A percentile compares a stretch with the other conserved stretches of the same genome.
These are phyloP conservation scores for Starmerella kuoi DNA, from an alignment of 805 yeast genomes.

Conservation along the genomic window DNA sequence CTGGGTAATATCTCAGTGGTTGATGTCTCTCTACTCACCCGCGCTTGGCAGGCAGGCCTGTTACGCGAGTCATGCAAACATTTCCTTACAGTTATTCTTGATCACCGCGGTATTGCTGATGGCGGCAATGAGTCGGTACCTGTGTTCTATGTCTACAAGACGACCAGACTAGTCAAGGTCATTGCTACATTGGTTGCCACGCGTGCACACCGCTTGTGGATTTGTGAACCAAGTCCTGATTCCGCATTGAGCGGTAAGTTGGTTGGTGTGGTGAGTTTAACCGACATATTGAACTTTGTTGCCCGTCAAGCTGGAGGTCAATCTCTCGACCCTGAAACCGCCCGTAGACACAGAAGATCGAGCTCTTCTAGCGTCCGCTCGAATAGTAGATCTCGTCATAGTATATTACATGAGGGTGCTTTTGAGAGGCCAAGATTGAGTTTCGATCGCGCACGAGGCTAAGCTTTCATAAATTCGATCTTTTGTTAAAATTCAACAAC, in stretches of 20 bases:
- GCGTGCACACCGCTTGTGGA: conserved; percentile 61
- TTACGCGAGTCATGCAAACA: conserved; percentile 74
- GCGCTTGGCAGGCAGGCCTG: conserved; percentile 73
- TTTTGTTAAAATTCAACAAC: background rate
- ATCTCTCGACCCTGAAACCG: conserved; percentile 66
- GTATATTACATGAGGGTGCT: conserved; percentile 12
- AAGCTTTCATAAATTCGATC: background rate
- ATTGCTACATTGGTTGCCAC: conserved; percentile 94
- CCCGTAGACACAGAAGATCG: conserved; percentile 72
- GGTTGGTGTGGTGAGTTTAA: conserved; percentile 82
- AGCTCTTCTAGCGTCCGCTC: conserved; percentile 23
- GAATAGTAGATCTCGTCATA: conserved; percentile 18
- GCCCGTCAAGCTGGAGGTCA: conserved; percentile 59
- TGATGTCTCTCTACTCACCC: conserved; percentile 79
- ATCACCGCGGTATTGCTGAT: conserved; percentile 79
- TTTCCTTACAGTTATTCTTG: conserved; percentile 74
- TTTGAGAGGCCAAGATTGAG: conserved; percentile 14
- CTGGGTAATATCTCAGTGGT: conserved; percentile 91
- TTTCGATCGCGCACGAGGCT: conserved; percentile 16
- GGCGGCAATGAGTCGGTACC: conserved; percentile 90
- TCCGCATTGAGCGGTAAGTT: conserved; percentile 49
- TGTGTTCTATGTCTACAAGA: conserved; percentile 78
- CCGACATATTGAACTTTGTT: conserved; percentile 74
- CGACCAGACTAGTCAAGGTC: conserved; percentile 72
- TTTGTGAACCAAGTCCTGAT: conserved; percentile 28